Evolutionary conservation across 371 early-diverging fungal species (phyloP).

Genomic region (Thermomucor indicae-seudaticae): DNA sequence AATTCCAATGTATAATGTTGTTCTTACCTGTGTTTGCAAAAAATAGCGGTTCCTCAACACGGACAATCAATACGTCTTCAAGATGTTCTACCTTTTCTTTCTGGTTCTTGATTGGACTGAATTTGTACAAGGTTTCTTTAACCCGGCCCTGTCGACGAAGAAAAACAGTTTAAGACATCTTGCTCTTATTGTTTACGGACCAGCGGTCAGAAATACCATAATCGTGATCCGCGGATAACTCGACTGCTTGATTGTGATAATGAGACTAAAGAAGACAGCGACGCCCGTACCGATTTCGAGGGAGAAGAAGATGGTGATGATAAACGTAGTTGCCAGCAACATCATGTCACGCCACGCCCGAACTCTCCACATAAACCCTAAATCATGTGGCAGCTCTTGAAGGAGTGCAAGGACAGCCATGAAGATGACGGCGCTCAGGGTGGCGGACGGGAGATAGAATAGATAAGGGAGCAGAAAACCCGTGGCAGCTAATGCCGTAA

Average conservation of each 20-base stretch:
- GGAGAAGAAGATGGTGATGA: constrained; percentile 73
- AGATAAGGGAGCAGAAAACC: constrained; percentile 70
- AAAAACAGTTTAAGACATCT: constrained; percentile 1
- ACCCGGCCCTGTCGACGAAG: constrained; percentile 14
- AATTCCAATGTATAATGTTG: neutral
- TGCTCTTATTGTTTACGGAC: neutral
- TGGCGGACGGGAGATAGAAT: constrained; percentile 77
- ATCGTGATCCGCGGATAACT: constrained; percentile 73
- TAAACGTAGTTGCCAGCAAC: constrained; percentile 70
- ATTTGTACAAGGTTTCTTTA: constrained; percentile 13
- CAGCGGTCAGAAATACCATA: constrained; percentile 32
- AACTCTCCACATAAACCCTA: constrained; percentile 71
- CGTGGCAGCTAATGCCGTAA: constrained; percentile 63
- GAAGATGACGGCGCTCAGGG: constrained; percentile 75
- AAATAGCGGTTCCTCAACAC: constrained; percentile 82
- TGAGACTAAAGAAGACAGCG: constrained; percentile 73
- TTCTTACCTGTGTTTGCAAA: constrained; percentile 85
- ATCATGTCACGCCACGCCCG: constrained; percentile 81
- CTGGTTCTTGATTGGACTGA: constrained; percentile 46
- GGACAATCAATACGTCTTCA: constrained; percentile 76
- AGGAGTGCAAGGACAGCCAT: constrained; percentile 77
- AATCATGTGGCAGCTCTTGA: constrained; percentile 69
- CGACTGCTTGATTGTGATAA: constrained; percentile 85
- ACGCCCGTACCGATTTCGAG: constrained; percentile 84
- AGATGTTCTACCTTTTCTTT: constrained; percentile 51